A percentile compares a stretch with the other conserved stretches of the same genome.
Evolutionary conservation across 2,329 filamentous ascomycete genomes (phyloP).

Genomic region (Aspergillus neoniger): DNA sequence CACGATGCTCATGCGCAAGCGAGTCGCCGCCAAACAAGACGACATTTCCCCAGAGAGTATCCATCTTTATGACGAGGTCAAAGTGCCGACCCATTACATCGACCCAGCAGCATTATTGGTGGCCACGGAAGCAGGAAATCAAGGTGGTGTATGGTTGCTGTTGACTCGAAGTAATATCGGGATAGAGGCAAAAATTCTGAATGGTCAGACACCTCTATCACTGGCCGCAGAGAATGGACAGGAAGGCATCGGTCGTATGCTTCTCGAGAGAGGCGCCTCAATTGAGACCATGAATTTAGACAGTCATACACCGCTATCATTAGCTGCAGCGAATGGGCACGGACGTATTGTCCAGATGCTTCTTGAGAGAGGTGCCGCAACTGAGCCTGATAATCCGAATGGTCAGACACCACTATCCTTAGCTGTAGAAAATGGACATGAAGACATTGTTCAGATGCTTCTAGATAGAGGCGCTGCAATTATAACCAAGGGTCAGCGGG

Average conservation of each 20-base stretch:
- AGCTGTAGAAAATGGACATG: constrained; percentile 7
- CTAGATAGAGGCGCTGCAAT: neutral
- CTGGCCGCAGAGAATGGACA: neutral
- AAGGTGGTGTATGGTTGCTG: neutral
- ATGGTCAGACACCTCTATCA: neutral
- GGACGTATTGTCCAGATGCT: neutral
- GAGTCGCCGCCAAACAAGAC: too few species aligned
- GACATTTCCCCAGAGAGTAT: too few species aligned
- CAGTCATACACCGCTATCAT: neutral
- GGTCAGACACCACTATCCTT: constrained; percentile 1
- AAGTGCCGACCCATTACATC: too few species aligned
- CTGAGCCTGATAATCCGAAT: neutral
- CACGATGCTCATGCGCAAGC: too few species aligned
- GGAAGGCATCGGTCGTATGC: neutral
- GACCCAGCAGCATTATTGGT: neutral
- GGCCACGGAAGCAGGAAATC: neutral
- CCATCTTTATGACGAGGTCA: too few species aligned
- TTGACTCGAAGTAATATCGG: neutral
- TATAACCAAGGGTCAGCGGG: too few species aligned
- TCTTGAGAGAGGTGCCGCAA: neutral
- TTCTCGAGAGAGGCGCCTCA: neutral
- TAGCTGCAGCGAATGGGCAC: neutral
- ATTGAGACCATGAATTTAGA: too few species aligned
- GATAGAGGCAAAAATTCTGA: neutral
- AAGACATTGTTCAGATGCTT: neutral